These are phyloP conservation scores for Hypoxylon crocopeplum DNA, from an alignment of 495 filamentous ascomycete species.

Conservation along the genomic window DNA sequence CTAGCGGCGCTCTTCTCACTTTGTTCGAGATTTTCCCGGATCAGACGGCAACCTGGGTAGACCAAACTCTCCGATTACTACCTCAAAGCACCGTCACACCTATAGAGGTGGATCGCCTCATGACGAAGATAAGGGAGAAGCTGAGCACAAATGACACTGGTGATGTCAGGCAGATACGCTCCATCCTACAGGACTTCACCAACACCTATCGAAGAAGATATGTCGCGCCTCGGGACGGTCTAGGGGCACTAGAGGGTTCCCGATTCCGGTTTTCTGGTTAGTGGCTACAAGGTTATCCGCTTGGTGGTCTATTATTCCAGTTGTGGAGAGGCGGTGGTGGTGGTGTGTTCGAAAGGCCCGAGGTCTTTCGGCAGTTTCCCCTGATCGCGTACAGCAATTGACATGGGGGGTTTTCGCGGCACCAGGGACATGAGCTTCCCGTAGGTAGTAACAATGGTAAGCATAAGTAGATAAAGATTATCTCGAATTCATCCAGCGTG, in stretches of 20 bases:
- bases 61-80: slow-evolving; percentile 80
- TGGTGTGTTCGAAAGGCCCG: background rate
- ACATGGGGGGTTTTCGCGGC: background rate
- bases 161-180: slow-evolving; percentile 75
- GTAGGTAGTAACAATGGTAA: background rate
- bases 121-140: slow-evolving; percentile 69
- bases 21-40: slow-evolving; percentile 87
- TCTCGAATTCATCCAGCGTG: slow-evolving; percentile 14
- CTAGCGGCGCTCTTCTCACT: slow-evolving; percentile 85
- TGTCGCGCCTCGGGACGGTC: slow-evolving; percentile 89
- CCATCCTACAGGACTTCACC: slow-evolving; percentile 93
- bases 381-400: background rate
- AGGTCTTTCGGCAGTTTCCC: background rate
- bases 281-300: background rate
- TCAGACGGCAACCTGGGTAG: slow-evolving; percentile 79
- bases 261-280: slow-evolving; percentile 82
- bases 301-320: background rate
- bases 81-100: slow-evolving; percentile 78
- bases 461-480: slow-evolving; percentile 8
- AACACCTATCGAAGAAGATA: slow-evolving; percentile 91
- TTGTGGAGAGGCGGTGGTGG: background rate
- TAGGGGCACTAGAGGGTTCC: slow-evolving; percentile 82
- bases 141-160: slow-evolving; percentile 69
- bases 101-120: slow-evolving; percentile 65
- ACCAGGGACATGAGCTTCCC: background rate